phyloP scores from a whole-genome alignment of 495 filamentous ascomycete species.

The Thermothielavioides terrestris region DNA sequence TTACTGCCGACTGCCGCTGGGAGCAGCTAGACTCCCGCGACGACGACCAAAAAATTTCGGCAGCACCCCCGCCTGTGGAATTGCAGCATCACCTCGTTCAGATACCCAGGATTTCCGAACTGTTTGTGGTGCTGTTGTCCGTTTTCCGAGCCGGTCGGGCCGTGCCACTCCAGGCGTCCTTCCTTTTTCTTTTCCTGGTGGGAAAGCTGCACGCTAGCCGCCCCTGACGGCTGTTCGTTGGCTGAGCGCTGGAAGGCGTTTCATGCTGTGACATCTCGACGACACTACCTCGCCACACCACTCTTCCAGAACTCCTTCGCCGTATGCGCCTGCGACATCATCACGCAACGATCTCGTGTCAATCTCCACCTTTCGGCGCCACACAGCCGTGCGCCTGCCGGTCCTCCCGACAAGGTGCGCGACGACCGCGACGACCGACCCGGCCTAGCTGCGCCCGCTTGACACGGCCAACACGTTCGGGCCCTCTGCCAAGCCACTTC shows the following conservation, averaged over 20 bases:
- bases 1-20: too few relatives aligned
- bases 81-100: too few relatives aligned
- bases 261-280: slow-evolving; percentile 13
- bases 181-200: too few relatives aligned
- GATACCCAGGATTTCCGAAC: too few relatives aligned
- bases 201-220: background rate
- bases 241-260: slow-evolving; percentile 11
- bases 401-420: background rate
- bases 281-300: background rate
- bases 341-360: background rate
- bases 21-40: too few relatives aligned
- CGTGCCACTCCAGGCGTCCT: slow-evolving; percentile 10
- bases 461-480: slow-evolving; percentile 14
- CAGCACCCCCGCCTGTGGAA: too few relatives aligned
- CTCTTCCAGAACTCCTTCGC: background rate
- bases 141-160: slow-evolving; percentile 4
- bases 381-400: slow-evolving; percentile 1
- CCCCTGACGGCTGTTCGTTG: slow-evolving; percentile 7
- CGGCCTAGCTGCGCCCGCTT: slow-evolving; percentile 10
- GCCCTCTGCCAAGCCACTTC: slow-evolving; percentile 8
- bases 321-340: background rate
- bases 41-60: too few relatives aligned
- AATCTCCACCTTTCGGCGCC: slow-evolving; percentile 3
- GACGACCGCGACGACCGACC: too few relatives aligned
- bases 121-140: background rate